Conservation (phyloP, 73 alveolate genomes). For the Stentor coeruleus region DNA sequence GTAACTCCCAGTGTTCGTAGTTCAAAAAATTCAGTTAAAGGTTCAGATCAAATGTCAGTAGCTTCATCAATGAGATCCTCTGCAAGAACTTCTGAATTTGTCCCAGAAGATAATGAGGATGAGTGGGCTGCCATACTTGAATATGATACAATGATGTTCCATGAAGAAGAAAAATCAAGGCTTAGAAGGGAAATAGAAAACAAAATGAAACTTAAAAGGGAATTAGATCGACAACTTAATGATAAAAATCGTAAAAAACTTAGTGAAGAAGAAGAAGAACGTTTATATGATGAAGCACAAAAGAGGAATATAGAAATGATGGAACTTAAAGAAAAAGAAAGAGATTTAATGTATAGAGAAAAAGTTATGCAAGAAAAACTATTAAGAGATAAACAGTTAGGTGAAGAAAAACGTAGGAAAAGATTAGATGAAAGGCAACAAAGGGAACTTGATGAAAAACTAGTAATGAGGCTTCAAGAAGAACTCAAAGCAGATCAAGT, state of each 20-base stretch:
- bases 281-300: not conserved
- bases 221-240: not conserved
- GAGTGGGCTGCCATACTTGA: conserved; percentile 11
- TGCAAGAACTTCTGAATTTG: no score
- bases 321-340: not conserved
- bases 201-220: not conserved
- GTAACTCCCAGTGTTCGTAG: not conserved
- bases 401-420: not conserved
- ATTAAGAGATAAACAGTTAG: not conserved
- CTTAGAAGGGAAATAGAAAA: not conserved
- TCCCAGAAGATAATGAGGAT: not conserved
- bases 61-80: not conserved
- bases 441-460: not conserved
- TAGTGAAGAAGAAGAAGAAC: not conserved
- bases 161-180: conserved; percentile 6
- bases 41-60: not conserved
- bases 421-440: not conserved
- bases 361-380: not conserved
- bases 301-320: not conserved
- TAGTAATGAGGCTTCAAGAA: not conserved
- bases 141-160: not conserved
- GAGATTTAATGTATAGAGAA: not conserved
- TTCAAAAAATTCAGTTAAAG: not conserved
- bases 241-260: not conserved
- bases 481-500: not conserved